Percentiles rank a stretch among this genome's conserved stretches.
phyloP scores from a whole-genome alignment of 345 rosid genomes.

The Abelmoschus esculentus region DNA sequence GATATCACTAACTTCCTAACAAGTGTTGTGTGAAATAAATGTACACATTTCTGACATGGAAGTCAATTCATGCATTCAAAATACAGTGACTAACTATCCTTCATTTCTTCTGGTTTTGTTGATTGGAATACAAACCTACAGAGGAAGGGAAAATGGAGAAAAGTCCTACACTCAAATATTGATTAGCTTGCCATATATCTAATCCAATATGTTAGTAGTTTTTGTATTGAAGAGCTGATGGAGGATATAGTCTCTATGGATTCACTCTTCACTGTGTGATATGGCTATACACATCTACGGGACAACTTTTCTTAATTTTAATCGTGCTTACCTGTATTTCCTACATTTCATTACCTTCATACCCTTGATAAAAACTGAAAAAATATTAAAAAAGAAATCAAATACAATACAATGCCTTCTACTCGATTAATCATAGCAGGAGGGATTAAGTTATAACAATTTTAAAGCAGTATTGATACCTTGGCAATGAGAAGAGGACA shows the following conservation, averaged over 20 bases:
- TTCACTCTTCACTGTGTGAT: constrained; percentile 35
- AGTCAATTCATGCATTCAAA: not conserved
- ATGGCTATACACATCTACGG: constrained; percentile 57
- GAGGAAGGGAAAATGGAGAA: not conserved
- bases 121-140: constrained; percentile 29
- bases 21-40: no score
- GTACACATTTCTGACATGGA: not conserved
- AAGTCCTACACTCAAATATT: no score
- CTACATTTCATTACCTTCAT: constrained; percentile 39
- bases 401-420: not conserved
- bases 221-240: constrained; percentile 30
- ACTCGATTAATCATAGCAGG: not conserved
- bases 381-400: constrained; percentile 10
- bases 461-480: constrained; percentile 25
- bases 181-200: no score
- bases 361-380: constrained; percentile 43
- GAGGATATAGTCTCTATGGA: constrained; percentile 25
- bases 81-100: constrained; percentile 4
- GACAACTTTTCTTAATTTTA: constrained; percentile 13
- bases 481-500: constrained; percentile 19
- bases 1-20: no score
- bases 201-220: constrained; percentile 26
- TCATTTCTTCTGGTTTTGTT: constrained; percentile 7
- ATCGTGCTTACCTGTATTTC: constrained; percentile 33
- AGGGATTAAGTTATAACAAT: constrained; percentile 3